Evolutionary conservation across 139 green algal species (phyloP), one percentile per base, ranked within the genome.

Genomic region (Gonium pectorale): DNA sequence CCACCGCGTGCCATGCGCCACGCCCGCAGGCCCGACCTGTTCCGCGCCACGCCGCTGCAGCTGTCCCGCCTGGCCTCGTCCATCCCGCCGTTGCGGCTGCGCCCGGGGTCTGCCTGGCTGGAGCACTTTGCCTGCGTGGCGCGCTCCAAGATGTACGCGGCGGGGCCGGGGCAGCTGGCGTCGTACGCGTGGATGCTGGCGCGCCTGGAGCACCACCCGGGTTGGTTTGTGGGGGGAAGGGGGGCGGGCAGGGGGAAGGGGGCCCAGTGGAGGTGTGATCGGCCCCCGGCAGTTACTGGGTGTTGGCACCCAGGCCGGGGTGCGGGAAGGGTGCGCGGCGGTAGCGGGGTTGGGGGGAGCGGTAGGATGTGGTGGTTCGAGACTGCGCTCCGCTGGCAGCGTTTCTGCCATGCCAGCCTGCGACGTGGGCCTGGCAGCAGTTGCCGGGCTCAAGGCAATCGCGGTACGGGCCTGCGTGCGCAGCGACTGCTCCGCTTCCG

Each of bases 1-100:
- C n/a, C n/a, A n/a, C n/a, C n/a, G n/a, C n/a, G n/a, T n/a, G n/a
- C n/a, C n/a, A n/a, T n/a, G n/a, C n/a, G n/a, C n/a, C n/a, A n/a
- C n/a, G n/a, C n/a, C 73, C 40, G 5, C 77, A 84, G 78, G 63
- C 63, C 78, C 62, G 78, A 84, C 63, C 64, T 84, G 44, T 84
- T 84, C 78, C 78, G 66, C 2, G 62, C 63, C 33, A 49, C 33
- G 24, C 63, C 78, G 24, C 19, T 31, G 4, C 44, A 84, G 78
- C 78, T 84, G 31, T 49, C 43, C 78, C 62, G 62, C 62, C 78
- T 84, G n/a, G 62, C 63, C 44, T 74, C 78, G 33, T 31, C 31
- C 62, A 31, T 84, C 44, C 63, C 44, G 5, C 44, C 33, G 31
- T 63, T 84, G 60, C 33, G 35, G 6, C 75, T 56, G 62, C 44